These are phyloP conservation scores for Daldinia vernicosa DNA, from an alignment of 495 filamentous ascomycete genomes.

Conservation along the genomic window DNA sequence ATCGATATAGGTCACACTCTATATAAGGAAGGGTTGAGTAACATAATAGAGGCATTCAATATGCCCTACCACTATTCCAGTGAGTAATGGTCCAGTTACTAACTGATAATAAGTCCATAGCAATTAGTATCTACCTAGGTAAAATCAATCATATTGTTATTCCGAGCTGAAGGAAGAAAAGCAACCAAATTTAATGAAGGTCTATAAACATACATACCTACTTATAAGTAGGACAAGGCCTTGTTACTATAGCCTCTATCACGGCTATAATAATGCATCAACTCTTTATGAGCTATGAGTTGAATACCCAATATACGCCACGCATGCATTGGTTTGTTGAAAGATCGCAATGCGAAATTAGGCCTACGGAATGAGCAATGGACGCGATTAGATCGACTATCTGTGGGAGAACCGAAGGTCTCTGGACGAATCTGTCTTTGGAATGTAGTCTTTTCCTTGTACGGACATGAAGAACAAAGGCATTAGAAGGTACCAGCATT, in stretches of 20 bases:
- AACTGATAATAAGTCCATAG: neutral
- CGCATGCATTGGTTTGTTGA: neutral
- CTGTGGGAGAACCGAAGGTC: conserved; percentile 10
- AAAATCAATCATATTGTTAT: neutral
- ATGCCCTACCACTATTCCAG: neutral
- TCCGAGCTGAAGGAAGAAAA: too few relatives aligned
- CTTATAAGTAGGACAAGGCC: too few relatives aligned
- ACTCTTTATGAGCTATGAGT: neutral
- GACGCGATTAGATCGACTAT: conserved; percentile 4
- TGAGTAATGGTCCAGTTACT: neutral
- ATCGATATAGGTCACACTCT: neutral
- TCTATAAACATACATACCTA: too few relatives aligned
- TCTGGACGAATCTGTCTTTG: conserved; percentile 37
- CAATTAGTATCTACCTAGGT: neutral
- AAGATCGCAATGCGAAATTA: neutral
- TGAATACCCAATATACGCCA: neutral
- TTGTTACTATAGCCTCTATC: neutral
- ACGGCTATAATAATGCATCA: neutral
- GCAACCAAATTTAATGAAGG: too few relatives aligned
- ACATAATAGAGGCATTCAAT: neutral
- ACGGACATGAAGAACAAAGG: conserved; percentile 37
- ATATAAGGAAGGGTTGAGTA: neutral
- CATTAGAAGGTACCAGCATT: conserved; percentile 33
- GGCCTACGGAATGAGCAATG: conserved; percentile 9
- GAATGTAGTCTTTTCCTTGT: conserved; percentile 32